Evolutionary conservation across 1,139 yeast species (phyloP).

Genomic region (Candida tetrigidarum): DNA sequence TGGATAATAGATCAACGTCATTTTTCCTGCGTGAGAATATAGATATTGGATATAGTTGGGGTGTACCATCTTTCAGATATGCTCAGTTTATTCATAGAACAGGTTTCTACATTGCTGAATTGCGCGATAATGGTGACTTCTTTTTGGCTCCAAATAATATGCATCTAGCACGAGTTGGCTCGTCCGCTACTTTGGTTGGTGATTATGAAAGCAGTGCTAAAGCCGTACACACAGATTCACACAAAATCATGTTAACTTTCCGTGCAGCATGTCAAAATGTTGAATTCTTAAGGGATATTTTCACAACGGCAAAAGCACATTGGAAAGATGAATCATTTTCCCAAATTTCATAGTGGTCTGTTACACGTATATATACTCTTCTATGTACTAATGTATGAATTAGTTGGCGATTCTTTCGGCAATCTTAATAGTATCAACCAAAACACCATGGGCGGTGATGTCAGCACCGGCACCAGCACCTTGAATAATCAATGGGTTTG

Average conservation of each 20-base stretch:
- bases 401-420: conserved; percentile 76
- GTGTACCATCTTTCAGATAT: conserved; percentile 76
- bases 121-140: conserved; percentile 79
- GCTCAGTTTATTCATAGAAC: conserved; percentile 90
- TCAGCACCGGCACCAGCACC: conserved; percentile 99
- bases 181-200: conserved; percentile 28
- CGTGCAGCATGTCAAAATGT: conserved; percentile 62
- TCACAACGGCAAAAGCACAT: conserved; percentile 58
- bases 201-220: conserved; percentile 32
- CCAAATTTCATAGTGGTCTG: conserved; percentile 11
- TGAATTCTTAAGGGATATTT: conserved; percentile 50
- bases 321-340: conserved; percentile 42
- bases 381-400: background rate
- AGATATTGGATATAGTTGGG: conserved; percentile 86
- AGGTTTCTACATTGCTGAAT: conserved; percentile 89
- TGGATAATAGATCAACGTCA: conserved; percentile 80
- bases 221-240: conserved; percentile 58
- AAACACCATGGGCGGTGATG: conserved; percentile 98
- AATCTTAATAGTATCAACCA: conserved; percentile 89
- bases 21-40: conserved; percentile 57
- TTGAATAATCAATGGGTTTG: conserved; percentile 91
- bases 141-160: conserved; percentile 82
- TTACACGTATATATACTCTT: background rate
- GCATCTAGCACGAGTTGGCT: conserved; percentile 66
- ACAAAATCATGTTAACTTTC: conserved; percentile 71